Conservation (phyloP, 371 early-diverging fungal genomes). For the Mucor saturninus region DNA sequence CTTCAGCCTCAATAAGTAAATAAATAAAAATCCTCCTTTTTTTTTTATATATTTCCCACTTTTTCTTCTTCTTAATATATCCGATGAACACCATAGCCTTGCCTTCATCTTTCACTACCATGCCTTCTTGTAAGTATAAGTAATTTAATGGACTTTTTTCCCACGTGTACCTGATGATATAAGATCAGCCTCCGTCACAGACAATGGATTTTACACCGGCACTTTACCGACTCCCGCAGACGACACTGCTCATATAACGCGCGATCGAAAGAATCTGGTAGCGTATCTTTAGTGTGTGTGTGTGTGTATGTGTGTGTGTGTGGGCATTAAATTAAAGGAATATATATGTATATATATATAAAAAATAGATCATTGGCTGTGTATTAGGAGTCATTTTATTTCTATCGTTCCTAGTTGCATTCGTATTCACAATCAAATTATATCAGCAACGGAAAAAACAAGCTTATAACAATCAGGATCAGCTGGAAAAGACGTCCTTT, state of each 20-base stretch:
- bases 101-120: not conserved
- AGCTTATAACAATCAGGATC: too few relatives aligned
- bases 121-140: too few relatives aligned
- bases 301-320: too few relatives aligned
- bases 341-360: not conserved
- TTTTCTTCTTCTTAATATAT: not conserved
- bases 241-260: too few relatives aligned
- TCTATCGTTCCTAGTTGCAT: not conserved
- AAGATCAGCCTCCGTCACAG: too few relatives aligned
- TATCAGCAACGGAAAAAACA: not conserved
- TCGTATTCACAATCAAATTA: not conserved
- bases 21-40: not conserved
- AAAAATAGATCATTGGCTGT: conserved; percentile 1
- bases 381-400: not conserved
- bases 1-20: not conserved
- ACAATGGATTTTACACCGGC: too few relatives aligned
- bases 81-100: not conserved
- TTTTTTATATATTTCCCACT: not conserved
- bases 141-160: too few relatives aligned
- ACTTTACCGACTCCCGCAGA: too few relatives aligned
- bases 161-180: too few relatives aligned
- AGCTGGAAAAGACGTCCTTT: not conserved
- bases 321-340: not conserved
- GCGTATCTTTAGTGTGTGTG: too few relatives aligned
- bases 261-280: too few relatives aligned